Conservation (phyloP, 2,329 filamentous ascomycete species). For the Coniella lustricola region DNA sequence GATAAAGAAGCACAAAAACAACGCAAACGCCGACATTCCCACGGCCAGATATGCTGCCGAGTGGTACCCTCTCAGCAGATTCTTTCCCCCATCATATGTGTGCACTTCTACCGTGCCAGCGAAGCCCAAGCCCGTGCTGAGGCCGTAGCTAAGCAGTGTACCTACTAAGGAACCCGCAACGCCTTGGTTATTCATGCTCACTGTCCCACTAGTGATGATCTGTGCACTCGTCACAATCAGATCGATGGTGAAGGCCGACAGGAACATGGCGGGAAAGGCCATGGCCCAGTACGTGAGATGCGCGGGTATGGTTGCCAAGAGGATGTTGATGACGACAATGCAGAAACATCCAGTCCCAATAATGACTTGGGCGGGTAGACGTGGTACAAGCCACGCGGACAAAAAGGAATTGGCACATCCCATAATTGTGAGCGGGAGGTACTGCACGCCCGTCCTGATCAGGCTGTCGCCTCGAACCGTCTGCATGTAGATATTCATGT, state of each 20-base stretch:
- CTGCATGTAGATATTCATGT: conserved; percentile 17
- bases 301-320: conserved; percentile 28
- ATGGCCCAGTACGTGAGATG: conserved; percentile 29
- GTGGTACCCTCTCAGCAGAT: neutral
- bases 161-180: conserved; percentile 44
- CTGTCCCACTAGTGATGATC: conserved; percentile 46
- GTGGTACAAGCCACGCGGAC: conserved; percentile 29
- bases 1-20: neutral
- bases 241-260: conserved; percentile 23
- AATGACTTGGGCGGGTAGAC: conserved; percentile 28
- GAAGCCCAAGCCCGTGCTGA: conserved; percentile 26
- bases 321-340: conserved; percentile 22
- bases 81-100: neutral
- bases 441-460: conserved; percentile 9
- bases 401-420: conserved; percentile 17
- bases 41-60: neutral
- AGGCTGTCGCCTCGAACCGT: conserved; percentile 12
- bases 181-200: conserved; percentile 40
- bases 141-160: conserved; percentile 27
- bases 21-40: neutral
- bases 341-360: conserved; percentile 26
- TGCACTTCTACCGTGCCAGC: conserved; percentile 29
- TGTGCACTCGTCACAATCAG: conserved; percentile 26
- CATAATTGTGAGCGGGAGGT: conserved; percentile 9
- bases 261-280: conserved; percentile 27